These are phyloP conservation scores for Dimocarpus longan DNA, from an alignment of 345 rosid genomes.

Conservation along the genomic window DNA sequence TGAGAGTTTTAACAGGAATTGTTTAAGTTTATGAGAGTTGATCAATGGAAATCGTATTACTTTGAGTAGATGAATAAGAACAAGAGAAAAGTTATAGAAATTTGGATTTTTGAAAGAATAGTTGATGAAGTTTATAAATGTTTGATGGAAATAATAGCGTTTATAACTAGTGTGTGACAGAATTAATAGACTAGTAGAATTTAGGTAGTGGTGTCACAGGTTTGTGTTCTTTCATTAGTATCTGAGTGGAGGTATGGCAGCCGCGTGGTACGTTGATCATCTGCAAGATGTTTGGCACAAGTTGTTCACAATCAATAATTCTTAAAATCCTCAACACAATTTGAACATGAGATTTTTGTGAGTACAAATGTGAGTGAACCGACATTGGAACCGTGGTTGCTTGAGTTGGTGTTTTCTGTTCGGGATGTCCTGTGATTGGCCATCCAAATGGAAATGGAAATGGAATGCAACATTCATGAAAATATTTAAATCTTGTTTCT, in stretches of 20 bases:
- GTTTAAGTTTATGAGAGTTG: background rate
- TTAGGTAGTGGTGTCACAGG: background rate
- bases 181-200: background rate
- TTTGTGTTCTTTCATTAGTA: too few relatives aligned
- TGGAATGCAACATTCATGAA: too few relatives aligned
- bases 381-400: background rate
- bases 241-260: too few relatives aligned
- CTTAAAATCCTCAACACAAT: too few relatives aligned
- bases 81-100: background rate
- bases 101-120: background rate
- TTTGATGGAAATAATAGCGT: background rate
- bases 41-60: background rate
- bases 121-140: background rate
- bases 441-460: too few relatives aligned
- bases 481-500: too few relatives aligned
- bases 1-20: background rate
- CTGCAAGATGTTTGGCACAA: conserved; percentile 24
- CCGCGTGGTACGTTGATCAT: background rate
- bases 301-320: conserved; percentile 14
- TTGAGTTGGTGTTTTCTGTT: background rate
- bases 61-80: background rate
- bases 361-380: background rate
- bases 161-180: background rate
- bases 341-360: background rate
- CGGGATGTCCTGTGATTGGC: background rate